A percentile compares a stretch with the other conserved stretches of the same genome.
Evolutionary conservation across 148 eudicot genomes (phyloP).

Genomic region (Dysphania ambrosioides): DNA sequence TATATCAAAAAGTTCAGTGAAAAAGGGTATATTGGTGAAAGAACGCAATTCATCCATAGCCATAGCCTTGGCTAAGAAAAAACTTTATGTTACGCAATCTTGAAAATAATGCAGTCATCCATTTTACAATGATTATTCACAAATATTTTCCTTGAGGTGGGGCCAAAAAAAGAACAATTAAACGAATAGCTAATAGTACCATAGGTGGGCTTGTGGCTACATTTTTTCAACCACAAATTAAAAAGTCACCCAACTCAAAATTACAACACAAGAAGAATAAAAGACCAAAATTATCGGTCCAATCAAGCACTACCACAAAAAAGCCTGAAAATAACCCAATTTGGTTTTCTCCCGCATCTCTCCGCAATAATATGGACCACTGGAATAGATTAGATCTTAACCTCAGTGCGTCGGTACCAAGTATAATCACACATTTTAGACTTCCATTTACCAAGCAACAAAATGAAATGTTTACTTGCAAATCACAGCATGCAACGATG

Average conservation of each 20-base stretch:
- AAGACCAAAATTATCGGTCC: background rate
- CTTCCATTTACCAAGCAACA: too few relatives aligned
- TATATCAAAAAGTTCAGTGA: too few relatives aligned
- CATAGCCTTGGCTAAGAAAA: too few relatives aligned
- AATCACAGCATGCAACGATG: slow-evolving; percentile 17
- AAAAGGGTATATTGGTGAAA: too few relatives aligned
- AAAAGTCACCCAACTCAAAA: background rate
- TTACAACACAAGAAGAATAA: background rate
- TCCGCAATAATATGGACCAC: background rate
- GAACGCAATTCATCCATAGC: too few relatives aligned
- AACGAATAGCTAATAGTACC: background rate
- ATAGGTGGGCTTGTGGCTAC: background rate
- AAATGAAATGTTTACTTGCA: too few relatives aligned
- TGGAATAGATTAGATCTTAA: background rate
- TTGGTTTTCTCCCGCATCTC: background rate
- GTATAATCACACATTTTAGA: background rate
- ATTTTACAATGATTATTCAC: background rate
- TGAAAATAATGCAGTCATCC: background rate
- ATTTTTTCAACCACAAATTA: slow-evolving; percentile 7
- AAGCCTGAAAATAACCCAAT: background rate
- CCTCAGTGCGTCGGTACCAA: background rate
- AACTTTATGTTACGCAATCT: too few relatives aligned
- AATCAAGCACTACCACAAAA: background rate
- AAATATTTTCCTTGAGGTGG: background rate
- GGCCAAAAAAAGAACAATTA: background rate